Conservation (phyloP, 2,329 filamentous ascomycete species). For the Botrytis hyacinthi region DNA sequence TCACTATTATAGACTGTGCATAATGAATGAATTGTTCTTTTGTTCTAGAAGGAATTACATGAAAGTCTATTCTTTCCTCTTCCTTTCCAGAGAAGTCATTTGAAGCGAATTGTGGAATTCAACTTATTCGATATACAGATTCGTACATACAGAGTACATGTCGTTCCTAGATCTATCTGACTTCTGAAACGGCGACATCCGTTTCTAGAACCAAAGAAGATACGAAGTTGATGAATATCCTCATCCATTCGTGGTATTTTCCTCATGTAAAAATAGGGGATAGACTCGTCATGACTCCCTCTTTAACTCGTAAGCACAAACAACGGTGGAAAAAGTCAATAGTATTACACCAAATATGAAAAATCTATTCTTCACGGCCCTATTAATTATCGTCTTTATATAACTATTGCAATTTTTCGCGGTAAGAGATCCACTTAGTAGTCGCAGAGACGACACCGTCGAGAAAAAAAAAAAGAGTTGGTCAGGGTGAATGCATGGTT, state of each 20-base stretch:
- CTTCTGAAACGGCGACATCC: background rate
- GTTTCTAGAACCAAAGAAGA: background rate
- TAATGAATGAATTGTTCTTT: background rate
- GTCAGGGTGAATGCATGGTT: background rate
- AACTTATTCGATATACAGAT: background rate
- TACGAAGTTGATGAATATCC: background rate
- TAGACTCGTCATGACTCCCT: background rate
- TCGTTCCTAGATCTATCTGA: background rate
- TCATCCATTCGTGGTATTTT: background rate
- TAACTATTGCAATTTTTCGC: background rate
- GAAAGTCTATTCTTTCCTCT: background rate
- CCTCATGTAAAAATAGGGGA: background rate
- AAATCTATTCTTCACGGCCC: background rate
- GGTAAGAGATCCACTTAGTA: background rate
- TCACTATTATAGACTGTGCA: background rate
- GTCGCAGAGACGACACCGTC: background rate
- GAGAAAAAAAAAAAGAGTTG: background rate
- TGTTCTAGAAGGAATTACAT: background rate
- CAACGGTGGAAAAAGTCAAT: background rate
- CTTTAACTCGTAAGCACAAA: background rate
- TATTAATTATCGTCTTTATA: constrained; percentile 20
- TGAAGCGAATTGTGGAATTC: background rate
- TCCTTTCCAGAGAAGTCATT: background rate
- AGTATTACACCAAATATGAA: background rate
- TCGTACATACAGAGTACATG: background rate